Evolutionary conservation across 495 filamentous ascomycete species (phyloP).

Genomic region (Aspergillus homomorphus): DNA sequence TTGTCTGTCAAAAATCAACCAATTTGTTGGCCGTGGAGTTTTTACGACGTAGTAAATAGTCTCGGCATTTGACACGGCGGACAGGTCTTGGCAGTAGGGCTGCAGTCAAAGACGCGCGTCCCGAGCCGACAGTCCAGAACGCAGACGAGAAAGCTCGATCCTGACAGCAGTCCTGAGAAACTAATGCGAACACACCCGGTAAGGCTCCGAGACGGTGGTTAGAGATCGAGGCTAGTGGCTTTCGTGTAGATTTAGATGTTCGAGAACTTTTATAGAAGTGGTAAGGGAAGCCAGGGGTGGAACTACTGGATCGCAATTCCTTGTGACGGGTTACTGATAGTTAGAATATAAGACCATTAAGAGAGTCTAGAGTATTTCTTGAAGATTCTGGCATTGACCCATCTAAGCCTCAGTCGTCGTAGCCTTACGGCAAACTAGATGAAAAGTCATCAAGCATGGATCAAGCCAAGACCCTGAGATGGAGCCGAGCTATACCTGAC

Average conservation of each 20-base stretch:
- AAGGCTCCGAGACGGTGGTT: not conserved
- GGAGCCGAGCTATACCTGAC: not conserved
- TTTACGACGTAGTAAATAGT: not conserved
- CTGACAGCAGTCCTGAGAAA: not conserved
- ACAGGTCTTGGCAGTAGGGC: not conserved
- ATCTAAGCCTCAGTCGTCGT: not conserved
- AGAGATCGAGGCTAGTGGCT: not conserved
- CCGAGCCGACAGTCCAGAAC: not conserved
- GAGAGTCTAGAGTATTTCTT: too few species aligned
- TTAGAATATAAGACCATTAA: too few species aligned
- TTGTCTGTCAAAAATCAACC: too few species aligned
- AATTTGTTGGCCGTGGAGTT: not conserved
- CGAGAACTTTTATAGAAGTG: not conserved
- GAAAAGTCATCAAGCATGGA: not conserved
- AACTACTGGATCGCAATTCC: too few species aligned
- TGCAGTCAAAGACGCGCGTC: not conserved
- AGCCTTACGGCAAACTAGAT: not conserved
- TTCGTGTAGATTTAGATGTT: not conserved
- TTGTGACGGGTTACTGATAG: too few species aligned
- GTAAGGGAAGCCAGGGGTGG: too few species aligned
- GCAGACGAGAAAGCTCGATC: not conserved
- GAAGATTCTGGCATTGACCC: too few species aligned
- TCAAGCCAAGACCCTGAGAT: not conserved
- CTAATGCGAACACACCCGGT: not conserved
- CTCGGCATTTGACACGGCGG: not conserved